phyloP scores from a whole-genome alignment of 371 early-diverging fungal species.

The Globomyces sp. region DNA sequence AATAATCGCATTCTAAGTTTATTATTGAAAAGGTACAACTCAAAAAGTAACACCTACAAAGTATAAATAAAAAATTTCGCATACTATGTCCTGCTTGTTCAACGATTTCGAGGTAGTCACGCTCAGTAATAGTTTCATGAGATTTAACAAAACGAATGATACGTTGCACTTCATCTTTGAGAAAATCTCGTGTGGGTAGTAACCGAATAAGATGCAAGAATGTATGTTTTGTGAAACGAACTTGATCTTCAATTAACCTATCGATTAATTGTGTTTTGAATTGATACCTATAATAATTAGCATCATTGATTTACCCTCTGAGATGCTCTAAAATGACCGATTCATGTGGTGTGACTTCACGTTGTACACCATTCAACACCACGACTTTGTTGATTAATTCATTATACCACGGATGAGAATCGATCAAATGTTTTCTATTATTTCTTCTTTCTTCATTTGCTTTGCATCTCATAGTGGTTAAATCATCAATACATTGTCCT shows the following conservation, averaged over 20 bases:
- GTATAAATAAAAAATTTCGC: too few species aligned
- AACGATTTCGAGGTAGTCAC: conserved; percentile 49
- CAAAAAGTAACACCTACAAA: too few species aligned
- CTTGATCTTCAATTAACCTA: conserved; percentile 28
- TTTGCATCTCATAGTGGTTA: conserved; percentile 41
- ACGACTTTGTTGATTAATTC: conserved; percentile 44
- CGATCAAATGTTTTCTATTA: conserved; percentile 22
- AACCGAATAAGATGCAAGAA: conserved; percentile 45
- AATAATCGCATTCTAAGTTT: too few species aligned
- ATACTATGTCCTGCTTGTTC: conserved; percentile 40
- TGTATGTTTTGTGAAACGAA: conserved; percentile 34
- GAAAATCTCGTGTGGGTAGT: conserved; percentile 43
- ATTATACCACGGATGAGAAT: conserved; percentile 47
- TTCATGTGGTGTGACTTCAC: conserved; percentile 34
- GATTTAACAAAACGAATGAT: conserved; percentile 46
- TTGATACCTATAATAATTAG: too few species aligned
- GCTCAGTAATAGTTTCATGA: conserved; percentile 42
- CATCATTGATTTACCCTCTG: conserved; percentile 29
- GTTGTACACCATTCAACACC: conserved; percentile 26
- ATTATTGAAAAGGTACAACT: too few species aligned
- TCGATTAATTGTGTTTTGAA: too few species aligned
- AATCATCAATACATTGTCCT: conserved; percentile 30
- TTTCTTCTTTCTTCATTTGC: conserved; percentile 25
- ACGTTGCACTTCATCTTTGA: conserved; percentile 48
- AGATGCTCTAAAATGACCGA: conserved; percentile 36